Conservation (phyloP, 2,329 filamentous ascomycete genomes). For the Fusarium sp. region DNA sequence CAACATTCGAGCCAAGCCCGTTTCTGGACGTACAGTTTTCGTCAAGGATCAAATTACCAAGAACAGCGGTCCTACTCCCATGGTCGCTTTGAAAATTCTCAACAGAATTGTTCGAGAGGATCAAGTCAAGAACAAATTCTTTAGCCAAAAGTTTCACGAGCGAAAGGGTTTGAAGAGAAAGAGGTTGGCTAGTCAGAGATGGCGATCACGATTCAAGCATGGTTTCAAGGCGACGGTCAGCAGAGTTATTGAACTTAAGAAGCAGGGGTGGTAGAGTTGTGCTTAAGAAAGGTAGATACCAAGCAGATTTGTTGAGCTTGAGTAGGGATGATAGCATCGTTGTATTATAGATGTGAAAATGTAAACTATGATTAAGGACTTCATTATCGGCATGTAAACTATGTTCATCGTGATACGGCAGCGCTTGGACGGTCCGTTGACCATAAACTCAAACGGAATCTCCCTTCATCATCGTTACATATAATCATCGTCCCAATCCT, state of each 20-base stretch:
- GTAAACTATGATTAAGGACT: slow-evolving; percentile 30
- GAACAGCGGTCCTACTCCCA: slow-evolving; percentile 54
- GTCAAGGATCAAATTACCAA: slow-evolving; percentile 46
- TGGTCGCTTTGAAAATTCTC: slow-evolving; percentile 58
- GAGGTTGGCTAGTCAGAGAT: slow-evolving; percentile 75
- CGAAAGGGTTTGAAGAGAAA: slow-evolving; percentile 81
- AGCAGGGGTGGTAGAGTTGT: slow-evolving; percentile 76
- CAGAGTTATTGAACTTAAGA: slow-evolving; percentile 75
- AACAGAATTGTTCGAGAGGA: slow-evolving; percentile 61
- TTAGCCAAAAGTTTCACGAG: slow-evolving; percentile 77
- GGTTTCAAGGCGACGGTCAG: slow-evolving; percentile 73
- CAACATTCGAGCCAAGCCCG: slow-evolving; percentile 46
- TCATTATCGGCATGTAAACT: neutral
- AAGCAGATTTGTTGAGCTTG: slow-evolving; percentile 15
- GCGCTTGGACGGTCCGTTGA: too few relatives aligned
- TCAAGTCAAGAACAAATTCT: slow-evolving; percentile 65
- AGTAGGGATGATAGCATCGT: slow-evolving; percentile 32
- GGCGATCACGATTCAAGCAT: slow-evolving; percentile 74
- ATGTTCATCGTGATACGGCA: too few relatives aligned
- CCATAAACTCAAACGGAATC: too few relatives aligned
- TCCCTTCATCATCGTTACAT: slow-evolving; percentile 41
- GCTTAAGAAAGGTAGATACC: neutral
- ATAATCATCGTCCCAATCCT: slow-evolving; percentile 48
- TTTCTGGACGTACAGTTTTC: slow-evolving; percentile 56
- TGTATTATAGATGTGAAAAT: slow-evolving; percentile 47